A percentile compares a stretch with the other conserved stretches of the same genome.
phyloP scores from a whole-genome alignment of 495 filamentous ascomycete species.

The Aeminium ludgeri region DNA sequence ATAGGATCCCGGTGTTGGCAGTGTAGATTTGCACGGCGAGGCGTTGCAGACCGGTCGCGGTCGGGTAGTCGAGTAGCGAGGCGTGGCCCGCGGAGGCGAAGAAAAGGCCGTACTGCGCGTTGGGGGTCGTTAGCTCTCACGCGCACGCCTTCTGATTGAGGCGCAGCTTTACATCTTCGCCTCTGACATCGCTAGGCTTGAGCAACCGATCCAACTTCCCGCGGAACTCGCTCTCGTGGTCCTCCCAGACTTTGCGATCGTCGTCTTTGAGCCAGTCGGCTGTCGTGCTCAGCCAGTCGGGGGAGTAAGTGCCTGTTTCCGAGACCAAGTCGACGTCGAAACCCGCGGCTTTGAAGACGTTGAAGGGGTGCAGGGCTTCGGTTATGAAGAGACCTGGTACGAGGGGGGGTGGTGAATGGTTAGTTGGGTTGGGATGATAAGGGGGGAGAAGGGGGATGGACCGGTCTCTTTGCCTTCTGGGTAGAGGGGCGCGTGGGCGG shows the following conservation, averaged over 20 bases:
- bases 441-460: no score
- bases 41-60: slow-evolving; percentile 25
- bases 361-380: slow-evolving; percentile 34
- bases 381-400: slow-evolving; percentile 32
- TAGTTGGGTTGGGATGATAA: no score
- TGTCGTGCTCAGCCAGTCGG: slow-evolving; percentile 31
- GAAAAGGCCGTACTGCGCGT: slow-evolving; percentile 26
- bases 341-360: slow-evolving; percentile 28
- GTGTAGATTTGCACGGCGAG: slow-evolving; percentile 28
- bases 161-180: no score
- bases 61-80: slow-evolving; percentile 31
- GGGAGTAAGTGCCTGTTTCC: slow-evolving; percentile 31
- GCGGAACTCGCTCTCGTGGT: not conserved
- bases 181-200: not conserved
- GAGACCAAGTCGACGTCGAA: slow-evolving; percentile 35
- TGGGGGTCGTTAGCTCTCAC: no score
- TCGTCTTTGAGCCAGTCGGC: slow-evolving; percentile 28
- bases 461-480: no score
- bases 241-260: slow-evolving; percentile 4
- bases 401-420: no score
- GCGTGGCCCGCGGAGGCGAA: slow-evolving; percentile 33
- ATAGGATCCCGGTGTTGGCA: slow-evolving; percentile 28
- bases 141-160: no score
- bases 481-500: not conserved
- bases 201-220: not conserved